Base-by-base conservation (phyloP, 768 basidiomycete species). In the Auricularia cornea region DNA sequence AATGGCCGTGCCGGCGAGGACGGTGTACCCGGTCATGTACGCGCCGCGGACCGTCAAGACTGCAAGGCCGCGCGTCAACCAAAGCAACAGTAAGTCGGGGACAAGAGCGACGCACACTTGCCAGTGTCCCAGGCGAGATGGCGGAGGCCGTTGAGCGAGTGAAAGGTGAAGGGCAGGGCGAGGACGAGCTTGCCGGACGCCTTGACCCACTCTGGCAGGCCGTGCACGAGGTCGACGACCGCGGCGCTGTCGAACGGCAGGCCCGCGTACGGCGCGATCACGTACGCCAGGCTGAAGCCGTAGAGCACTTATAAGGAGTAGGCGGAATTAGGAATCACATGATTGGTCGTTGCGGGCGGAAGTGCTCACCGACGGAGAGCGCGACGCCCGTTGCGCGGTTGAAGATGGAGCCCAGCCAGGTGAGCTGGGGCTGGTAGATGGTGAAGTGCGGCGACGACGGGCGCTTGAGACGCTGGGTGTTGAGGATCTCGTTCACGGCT, bases 361-460 rank as follows among this genome's bases (percentile, higher is more conserved):
- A 26, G 62, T 12, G 69, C 74, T 64, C 70, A 94, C 92, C 80
- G 59, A 81, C 85, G 65, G 90, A 89, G 59, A 99, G 83, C 11
- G 80, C 91, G 8, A 75, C 82, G 64, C 96, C 97, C 12, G 94
- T 90, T n/a, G 82, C 74, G 73, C 97, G 90, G 77, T 98, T 88
- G 44, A 82, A 85, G 69, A 96, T 93, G 20, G 94, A 97, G 3
- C 77, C 81, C 62, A 91, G 16, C 92, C 92, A 96, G 38, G 96
- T 98, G 57, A 98, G 75, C 76, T 98, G 92, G 2, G 89, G 90
- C 71, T 95, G 89, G 78, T 99, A 99, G 76, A 99, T 98, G 62
- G 94, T 94, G 72, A 94, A 90, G 75, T 98, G 95, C 10, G 97
- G 97, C 70, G 89, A 91, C 66, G 83, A 90, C 20, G 97, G 96